Evolutionary conservation across 176 grass and related monocot genomes (phyloP), one percentile per base, ranked within the genome.

Genomic region (Carex scoparia): DNA sequence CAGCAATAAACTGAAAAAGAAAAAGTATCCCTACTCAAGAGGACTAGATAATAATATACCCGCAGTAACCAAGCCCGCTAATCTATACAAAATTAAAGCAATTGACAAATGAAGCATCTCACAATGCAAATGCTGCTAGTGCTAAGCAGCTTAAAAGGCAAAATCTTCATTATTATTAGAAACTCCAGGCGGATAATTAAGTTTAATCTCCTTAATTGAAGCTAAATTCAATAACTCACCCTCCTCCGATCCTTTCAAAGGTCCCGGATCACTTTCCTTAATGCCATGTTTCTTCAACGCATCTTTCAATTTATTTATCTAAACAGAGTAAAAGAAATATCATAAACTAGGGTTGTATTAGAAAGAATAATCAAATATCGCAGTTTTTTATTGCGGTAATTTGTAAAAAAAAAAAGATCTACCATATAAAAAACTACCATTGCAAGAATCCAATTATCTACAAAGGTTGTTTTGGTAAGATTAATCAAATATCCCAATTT

Each of bases 231-330:
- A 16, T 6, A 87, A 72, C 55, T 91, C 87, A 2, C 12, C 38
- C 38, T 40, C 38, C 38, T 40, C 38, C 0, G 38, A 40, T 40
- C 38, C 38, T 40, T 40, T 40, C 38, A 4, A 40, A 40, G 38
- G 4, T 4, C 38, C 81, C 42, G 56, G 37, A 86, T 15, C 84
- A 62, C 74, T 28, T 37, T 42, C 53, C 14, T 85, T 58, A n/a
- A 49, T 70, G 28, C 87, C 91, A 84, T 93, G 81, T 79, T 91
- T 91, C 55, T 84, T 79, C 55, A 96, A 44, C 63, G 89, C 87
- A 80, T 84, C 76, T 83, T 91, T 91, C 18, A 97, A 81, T 71
- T 91, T 97, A 13, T 90, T 79, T 61, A 93, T 90, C 89, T 97
- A 85, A 71, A 86, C 76, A 78, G 60, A 18, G 35, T 57, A 23